A percentile compares a stretch with the other conserved stretches of the same genome.
phyloP scores from a whole-genome alignment of 108 stramenopile genomes.

The Pseudonitzschia multiseries region DNA sequence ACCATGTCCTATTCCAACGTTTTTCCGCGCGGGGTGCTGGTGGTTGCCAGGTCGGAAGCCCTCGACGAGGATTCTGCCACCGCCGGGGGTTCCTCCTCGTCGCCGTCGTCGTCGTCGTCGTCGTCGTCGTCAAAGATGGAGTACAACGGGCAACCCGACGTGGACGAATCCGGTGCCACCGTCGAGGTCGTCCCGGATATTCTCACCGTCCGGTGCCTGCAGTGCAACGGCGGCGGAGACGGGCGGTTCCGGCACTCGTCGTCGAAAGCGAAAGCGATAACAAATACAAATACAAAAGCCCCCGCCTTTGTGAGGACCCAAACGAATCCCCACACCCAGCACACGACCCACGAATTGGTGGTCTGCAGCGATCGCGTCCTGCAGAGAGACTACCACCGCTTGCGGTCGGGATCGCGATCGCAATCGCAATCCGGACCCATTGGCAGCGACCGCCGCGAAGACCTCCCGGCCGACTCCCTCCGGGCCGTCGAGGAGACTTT shows the following conservation, averaged over 20 bases:
- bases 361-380: conserved; percentile 1
- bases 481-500: conserved; percentile 2
- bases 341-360: background rate
- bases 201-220: background rate
- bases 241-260: background rate
- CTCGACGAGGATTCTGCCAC: background rate
- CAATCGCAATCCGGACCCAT: background rate
- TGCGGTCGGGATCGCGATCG: background rate
- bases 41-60: background rate
- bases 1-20: conserved; percentile 1
- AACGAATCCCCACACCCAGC: background rate
- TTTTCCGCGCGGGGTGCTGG: background rate
- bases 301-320: background rate
- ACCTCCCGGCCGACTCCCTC: background rate
- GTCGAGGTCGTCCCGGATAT: background rate
- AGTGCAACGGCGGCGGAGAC: background rate
- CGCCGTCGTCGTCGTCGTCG: too few species aligned
- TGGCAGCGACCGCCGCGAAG: background rate
- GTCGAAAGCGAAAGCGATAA: background rate
- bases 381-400: background rate
- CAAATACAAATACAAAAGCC: too few species aligned
- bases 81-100: too few species aligned
- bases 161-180: background rate
- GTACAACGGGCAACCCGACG: background rate
- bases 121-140: background rate